Conservation (phyloP, 257 asterid genomes). For the Cynanchum wilfordii region DNA sequence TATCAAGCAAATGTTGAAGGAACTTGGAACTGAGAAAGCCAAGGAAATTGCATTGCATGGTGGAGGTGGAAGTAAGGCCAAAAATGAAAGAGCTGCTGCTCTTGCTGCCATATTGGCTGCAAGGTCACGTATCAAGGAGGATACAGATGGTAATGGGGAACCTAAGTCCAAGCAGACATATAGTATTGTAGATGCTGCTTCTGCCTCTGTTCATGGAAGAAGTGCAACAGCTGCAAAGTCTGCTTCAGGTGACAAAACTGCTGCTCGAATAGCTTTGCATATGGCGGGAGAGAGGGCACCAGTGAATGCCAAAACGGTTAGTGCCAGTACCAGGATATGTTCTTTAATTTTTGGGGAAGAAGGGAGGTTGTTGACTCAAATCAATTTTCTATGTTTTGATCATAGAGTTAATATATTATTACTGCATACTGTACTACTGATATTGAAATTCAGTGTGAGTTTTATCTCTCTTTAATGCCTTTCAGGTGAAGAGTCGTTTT, state of each 20-base stretch:
- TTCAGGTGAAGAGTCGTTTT: constrained; percentile 87
- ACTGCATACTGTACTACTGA: background rate
- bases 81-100: constrained; percentile 80
- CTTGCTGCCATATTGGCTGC: constrained; percentile 80
- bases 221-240: constrained; percentile 94
- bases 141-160: constrained; percentile 35
- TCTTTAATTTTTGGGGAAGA: background rate
- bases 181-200: constrained; percentile 98
- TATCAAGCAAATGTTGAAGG: constrained; percentile 84
- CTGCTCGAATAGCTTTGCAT: constrained; percentile 97
- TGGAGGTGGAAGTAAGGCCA: constrained; percentile 98
- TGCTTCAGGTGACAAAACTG: constrained; percentile 76
- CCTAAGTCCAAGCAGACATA: constrained; percentile 50
- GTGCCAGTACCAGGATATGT: constrained; percentile 20
- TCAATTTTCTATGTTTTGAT: background rate
- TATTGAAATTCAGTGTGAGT: constrained; percentile 15
- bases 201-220: constrained; percentile 98
- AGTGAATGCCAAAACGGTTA: constrained; percentile 86
- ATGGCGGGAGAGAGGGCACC: constrained; percentile 94
- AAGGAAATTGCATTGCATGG: constrained; percentile 94
- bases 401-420: too few species aligned
- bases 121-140: constrained; percentile 86
- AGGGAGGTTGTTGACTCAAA: background rate
- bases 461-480: constrained; percentile 16
- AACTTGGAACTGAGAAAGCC: constrained; percentile 88